Percentiles rank a stretch among this genome's conserved stretches.
phyloP scores from a whole-genome alignment of 768 basidiomycete species.

The Psilocybe subaeruginosa region DNA sequence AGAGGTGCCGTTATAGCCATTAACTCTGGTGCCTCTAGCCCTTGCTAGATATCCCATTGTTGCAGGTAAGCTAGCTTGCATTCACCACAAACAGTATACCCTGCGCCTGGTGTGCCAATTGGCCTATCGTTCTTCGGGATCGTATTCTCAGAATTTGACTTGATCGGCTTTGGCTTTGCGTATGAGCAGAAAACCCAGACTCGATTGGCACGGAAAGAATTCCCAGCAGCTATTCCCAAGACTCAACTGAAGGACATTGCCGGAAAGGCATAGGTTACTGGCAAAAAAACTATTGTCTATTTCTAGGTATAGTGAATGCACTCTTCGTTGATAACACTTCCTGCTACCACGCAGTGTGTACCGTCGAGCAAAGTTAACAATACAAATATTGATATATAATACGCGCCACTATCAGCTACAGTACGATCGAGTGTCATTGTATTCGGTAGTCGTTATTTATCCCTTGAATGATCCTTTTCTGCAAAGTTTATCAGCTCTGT shows the following conservation, averaged over 20 bases:
- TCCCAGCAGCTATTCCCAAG: conserved; percentile 54
- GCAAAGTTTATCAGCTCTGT: background rate
- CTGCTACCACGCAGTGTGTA: too few species aligned
- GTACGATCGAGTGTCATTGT: too few species aligned
- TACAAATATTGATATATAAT: too few species aligned
- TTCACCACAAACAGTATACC: conserved; percentile 38
- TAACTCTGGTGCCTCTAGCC: conserved; percentile 31
- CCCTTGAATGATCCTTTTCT: background rate
- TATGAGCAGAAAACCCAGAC: conserved; percentile 67
- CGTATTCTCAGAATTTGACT: conserved; percentile 57
- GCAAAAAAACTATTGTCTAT: too few species aligned
- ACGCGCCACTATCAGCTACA: too few species aligned
- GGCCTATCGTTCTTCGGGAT: conserved; percentile 62
- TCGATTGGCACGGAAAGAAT: conserved; percentile 49
- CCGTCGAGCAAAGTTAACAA: too few species aligned
- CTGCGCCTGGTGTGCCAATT: conserved; percentile 60
- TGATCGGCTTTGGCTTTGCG: conserved; percentile 61
- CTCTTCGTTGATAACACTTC: too few species aligned
- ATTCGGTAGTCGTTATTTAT: too few species aligned
- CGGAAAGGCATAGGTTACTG: conserved; percentile 16
- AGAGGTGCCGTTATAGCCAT: background rate
- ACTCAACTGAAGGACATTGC: conserved; percentile 47
- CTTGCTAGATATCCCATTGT: conserved; percentile 70
- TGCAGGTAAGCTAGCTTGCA: conserved; percentile 44
- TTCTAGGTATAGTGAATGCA: too few species aligned